Evolutionary conservation across 2,329 filamentous ascomycete species (phyloP), one percentile per base, ranked within the genome.

Genomic region (Aspergillus proliferans): DNA sequence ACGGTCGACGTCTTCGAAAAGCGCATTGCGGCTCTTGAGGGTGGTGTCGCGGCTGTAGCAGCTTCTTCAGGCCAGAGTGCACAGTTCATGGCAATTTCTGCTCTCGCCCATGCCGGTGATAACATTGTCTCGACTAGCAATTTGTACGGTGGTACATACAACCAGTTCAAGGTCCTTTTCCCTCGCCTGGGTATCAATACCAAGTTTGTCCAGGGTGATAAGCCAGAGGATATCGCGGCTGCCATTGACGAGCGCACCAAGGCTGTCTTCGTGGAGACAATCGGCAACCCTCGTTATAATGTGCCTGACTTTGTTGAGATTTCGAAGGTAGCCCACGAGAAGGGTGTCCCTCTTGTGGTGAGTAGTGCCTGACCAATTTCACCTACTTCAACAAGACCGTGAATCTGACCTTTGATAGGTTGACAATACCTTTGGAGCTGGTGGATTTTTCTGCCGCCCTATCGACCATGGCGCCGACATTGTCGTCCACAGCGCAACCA

Each of bases 1-100:
- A 97, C 92, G 0, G 86, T 92, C 58, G 92, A 94, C 71, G 92
- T 97, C 24, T 92, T 98, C 56, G 93, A 98, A 75, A 94, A 96
- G 77, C 84, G 92, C 52, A 87, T 96, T 45, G 91, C 92, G n/a
- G 91, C 92, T 12, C 83, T 97, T 4, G 93, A 98, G 73, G 92
- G 91, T 28, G 93, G 93, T 62, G 83, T 88, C 28, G 91, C 87
- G 14, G 91, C 89, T 41, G 81, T 96, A 24, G 91, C 89, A 5
- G 81, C 90, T 39, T 78, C 89, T 0, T 95, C 90, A 1, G 91
- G 92, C 49, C 90, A 95, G 71, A 82, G 88, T 3, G 92, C 92
- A 1, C 91, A 96, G 67, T 95, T 96, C 76, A 91, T 96, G 77
- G 78, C 89, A 48, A 85, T 96, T 62, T 78, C 83, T 21, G 84